A percentile compares a stretch with the other conserved stretches of the same genome.
phyloP scores from a whole-genome alignment of 176 grass and related monocot species.

The Urochloa ruziziensis region DNA sequence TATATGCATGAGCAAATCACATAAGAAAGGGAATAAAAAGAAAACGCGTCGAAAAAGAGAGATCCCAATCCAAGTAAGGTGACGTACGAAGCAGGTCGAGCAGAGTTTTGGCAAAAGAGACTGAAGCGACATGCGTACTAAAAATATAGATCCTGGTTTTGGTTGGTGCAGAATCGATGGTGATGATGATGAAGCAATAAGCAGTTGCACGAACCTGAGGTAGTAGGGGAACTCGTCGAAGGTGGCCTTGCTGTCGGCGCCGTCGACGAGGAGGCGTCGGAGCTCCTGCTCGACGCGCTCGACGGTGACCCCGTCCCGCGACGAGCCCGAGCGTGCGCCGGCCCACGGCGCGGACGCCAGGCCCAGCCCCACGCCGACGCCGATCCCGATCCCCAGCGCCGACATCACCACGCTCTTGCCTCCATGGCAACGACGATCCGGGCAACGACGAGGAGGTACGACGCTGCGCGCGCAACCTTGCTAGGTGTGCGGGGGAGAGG shows the following conservation, averaged over 20 bases:
- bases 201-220: conserved; percentile 59
- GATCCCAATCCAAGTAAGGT: not conserved
- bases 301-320: conserved; percentile 50
- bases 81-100: not conserved
- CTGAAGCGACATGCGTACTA: too few species aligned
- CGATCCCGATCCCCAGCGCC: conserved; percentile 81
- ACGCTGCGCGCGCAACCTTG: not conserved
- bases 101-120: too few species aligned
- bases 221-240: conserved; percentile 95
- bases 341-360: conserved; percentile 63
- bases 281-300: conserved; percentile 79
- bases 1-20: not conserved
- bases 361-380: conserved; percentile 78
- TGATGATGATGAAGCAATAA: too few species aligned
- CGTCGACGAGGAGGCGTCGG: conserved; percentile 53
- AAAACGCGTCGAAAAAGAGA: not conserved
- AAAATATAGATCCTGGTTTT: too few species aligned
- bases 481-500: not conserved
- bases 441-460: not conserved
- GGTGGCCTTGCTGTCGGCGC: conserved; percentile 61
- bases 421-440: conserved; percentile 52
- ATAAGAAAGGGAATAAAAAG: not conserved
- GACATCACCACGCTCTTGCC: conserved; percentile 90
- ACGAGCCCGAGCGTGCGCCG: not conserved
- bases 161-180: not conserved